Conservation (phyloP, 2,329 filamentous ascomycete species). For the Fusarium sp. region DNA sequence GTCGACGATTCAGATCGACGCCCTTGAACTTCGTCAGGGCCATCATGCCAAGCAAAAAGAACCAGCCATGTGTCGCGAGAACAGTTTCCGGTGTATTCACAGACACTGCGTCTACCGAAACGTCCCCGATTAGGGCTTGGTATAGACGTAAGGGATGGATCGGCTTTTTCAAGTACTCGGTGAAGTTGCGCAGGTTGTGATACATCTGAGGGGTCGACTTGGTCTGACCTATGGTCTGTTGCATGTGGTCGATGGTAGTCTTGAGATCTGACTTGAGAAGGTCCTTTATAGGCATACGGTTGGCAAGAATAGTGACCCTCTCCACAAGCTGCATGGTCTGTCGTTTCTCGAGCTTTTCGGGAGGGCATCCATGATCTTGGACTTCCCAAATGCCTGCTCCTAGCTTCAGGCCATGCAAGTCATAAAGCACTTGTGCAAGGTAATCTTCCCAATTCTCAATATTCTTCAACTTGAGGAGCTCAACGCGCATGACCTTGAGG, state of each 20-base stretch:
- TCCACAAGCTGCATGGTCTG: constrained; percentile 87
- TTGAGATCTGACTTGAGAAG: constrained; percentile 92
- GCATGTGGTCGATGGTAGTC: constrained; percentile 91
- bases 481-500: constrained; percentile 87
- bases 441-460: constrained; percentile 89
- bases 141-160: constrained; percentile 86
- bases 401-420: constrained; percentile 85
- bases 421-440: constrained; percentile 85
- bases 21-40: constrained; percentile 85
- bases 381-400: constrained; percentile 75
- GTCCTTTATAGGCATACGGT: constrained; percentile 89
- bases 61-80: constrained; percentile 88
- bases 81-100: constrained; percentile 77
- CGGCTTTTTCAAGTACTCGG: constrained; percentile 83
- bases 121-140: constrained; percentile 82
- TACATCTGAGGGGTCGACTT: constrained; percentile 84
- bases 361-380: constrained; percentile 82
- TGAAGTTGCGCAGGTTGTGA: constrained; percentile 89
- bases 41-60: constrained; percentile 89
- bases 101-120: constrained; percentile 78
- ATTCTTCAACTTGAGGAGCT: constrained; percentile 81
- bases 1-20: constrained; percentile 77
- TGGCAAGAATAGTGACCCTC: constrained; percentile 83
- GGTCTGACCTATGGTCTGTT: constrained; percentile 83
- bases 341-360: constrained; percentile 82